Evolutionary conservation across 148 eudicot genomes (phyloP).

Genomic region (Rhododendron williamsianum): DNA sequence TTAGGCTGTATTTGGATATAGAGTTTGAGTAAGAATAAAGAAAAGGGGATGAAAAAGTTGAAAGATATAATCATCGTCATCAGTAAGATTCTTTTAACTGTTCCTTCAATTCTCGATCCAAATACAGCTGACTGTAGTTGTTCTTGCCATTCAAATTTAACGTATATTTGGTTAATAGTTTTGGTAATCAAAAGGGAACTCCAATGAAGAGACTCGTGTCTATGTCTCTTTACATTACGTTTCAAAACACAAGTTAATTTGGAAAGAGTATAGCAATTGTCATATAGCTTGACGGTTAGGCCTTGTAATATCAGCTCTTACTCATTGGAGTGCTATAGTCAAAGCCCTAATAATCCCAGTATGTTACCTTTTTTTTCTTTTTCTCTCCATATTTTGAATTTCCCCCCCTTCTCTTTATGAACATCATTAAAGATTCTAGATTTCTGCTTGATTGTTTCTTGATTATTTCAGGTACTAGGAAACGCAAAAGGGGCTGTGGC

Average conservation of each 20-base stretch:
- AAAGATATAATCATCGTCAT: background rate
- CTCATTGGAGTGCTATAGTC: background rate
- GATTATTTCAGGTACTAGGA: constrained; percentile 64
- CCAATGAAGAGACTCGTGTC: background rate
- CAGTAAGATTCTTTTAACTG: background rate
- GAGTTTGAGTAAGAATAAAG: background rate
- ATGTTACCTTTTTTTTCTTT: background rate
- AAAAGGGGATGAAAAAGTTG: background rate
- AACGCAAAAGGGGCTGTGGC: constrained; percentile 96
- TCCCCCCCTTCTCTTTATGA: background rate
- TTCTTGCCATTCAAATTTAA: background rate
- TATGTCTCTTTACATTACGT: background rate
- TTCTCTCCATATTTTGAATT: background rate
- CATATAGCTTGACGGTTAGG: background rate
- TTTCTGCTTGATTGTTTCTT: background rate
- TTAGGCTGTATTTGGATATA: background rate
- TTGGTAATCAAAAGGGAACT: background rate
- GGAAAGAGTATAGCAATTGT: background rate
- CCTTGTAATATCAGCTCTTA: background rate
- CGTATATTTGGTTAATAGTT: background rate
- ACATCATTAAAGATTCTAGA: background rate
- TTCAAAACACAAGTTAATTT: background rate
- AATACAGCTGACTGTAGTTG: background rate
- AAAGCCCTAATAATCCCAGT: background rate
- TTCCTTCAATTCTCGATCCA: background rate